Conservation (phyloP, 83 land plant genomes). For the Picea engelmannii region DNA sequence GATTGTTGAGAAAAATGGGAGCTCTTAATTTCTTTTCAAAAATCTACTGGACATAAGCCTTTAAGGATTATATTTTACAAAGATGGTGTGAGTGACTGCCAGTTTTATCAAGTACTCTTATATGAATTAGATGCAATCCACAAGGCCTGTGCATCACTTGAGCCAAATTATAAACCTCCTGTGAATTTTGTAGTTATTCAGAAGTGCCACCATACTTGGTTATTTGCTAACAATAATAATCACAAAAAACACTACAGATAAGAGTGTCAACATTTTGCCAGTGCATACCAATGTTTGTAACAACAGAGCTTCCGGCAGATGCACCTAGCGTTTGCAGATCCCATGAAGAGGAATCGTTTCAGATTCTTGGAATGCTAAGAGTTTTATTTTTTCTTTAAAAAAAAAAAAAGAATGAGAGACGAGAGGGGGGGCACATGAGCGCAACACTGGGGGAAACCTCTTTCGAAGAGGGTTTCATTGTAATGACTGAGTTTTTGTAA, state of each 20-base stretch:
- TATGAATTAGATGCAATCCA: constrained; percentile 96
- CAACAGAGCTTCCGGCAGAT: too few relatives aligned
- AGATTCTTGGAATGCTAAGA: too few relatives aligned
- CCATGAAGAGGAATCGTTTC: too few relatives aligned
- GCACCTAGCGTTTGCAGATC: too few relatives aligned
- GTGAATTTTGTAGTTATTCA: constrained; percentile 97
- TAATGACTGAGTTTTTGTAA: too few relatives aligned
- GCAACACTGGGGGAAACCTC: too few relatives aligned
- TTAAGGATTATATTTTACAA: constrained; percentile 89
- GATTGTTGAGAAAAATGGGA: too few relatives aligned
- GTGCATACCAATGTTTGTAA: too few relatives aligned
- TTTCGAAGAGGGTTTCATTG: too few relatives aligned
- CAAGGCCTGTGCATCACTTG: constrained; percentile 99
- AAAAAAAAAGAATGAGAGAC: too few relatives aligned
- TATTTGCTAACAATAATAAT: constrained; percentile 92
- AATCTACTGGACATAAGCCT: constrained; percentile 96
- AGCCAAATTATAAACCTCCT: constrained; percentile 97
- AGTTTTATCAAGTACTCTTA: constrained; percentile 94
- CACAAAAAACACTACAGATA: constrained; percentile 82
- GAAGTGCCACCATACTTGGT: constrained; percentile 93
- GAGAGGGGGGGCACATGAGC: too few relatives aligned
- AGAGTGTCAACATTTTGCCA: constrained; percentile 93
- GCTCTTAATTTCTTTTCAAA: constrained; percentile 85
- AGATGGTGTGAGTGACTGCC: constrained; percentile 99
- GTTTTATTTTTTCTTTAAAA: too few relatives aligned